phyloP scores from a whole-genome alignment of 129 eudicot species.

The Rutidosis leptorrhynchoides region DNA sequence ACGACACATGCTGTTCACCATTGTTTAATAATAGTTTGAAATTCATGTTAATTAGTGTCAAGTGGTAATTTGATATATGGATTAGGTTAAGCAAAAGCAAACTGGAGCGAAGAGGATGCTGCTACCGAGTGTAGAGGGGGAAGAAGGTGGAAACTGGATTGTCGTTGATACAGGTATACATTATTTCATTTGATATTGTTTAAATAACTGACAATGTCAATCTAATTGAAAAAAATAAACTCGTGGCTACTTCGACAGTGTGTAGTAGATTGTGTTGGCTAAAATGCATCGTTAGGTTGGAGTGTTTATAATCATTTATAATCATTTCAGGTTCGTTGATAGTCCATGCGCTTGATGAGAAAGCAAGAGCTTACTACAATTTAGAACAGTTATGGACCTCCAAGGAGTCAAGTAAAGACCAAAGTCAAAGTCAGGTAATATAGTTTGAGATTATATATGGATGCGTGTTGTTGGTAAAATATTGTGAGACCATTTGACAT shows the following conservation, averaged over 20 bases:
- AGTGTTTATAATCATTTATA: no score
- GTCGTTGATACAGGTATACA: conserved; percentile 80
- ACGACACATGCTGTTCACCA: background rate
- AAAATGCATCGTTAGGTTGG: no score
- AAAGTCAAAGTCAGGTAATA: conserved; percentile 18
- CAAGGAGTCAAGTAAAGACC: conserved; percentile 39
- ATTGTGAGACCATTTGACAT: background rate
- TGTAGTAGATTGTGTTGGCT: no score
- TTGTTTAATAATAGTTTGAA: background rate
- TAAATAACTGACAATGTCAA: no score
- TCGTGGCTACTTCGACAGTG: no score
- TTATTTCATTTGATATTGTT: background rate
- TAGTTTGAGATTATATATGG: no score
- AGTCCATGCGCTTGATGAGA: conserved; percentile 92
- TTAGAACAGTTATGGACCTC: conserved; percentile 72
- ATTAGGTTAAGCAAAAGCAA: conserved; percentile 88
- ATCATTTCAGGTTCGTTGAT: conserved; percentile 54
- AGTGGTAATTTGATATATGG: conserved; percentile 8
- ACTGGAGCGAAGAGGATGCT: conserved; percentile 62
- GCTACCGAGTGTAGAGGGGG: conserved; percentile 84
- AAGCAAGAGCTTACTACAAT: conserved; percentile 89
- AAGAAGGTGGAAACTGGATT: conserved; percentile 81
- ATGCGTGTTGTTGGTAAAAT: no score
- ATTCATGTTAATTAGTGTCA: background rate
- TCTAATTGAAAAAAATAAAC: no score